phyloP scores from a whole-genome alignment of 2,329 filamentous ascomycete genomes.

The Pyricularia sp. region DNA sequence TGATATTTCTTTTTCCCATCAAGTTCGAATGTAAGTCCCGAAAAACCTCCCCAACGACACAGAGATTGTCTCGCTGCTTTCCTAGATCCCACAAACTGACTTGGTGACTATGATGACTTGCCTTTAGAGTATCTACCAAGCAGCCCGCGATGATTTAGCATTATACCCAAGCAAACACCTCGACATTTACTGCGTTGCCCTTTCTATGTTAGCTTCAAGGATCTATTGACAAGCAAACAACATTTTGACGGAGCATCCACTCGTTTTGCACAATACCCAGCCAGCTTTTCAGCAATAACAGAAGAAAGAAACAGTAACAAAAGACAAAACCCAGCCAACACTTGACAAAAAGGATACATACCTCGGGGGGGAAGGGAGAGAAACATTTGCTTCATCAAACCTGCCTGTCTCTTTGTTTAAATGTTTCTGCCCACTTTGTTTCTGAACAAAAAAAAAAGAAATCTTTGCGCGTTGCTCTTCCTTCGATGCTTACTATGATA shows the following conservation, averaged over 20 bases:
- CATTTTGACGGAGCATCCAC: not conserved
- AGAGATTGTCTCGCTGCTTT: not conserved
- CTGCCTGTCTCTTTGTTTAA: not conserved
- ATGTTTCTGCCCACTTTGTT: not conserved
- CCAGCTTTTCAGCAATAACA: not conserved
- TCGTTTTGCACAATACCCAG: not conserved
- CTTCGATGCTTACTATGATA: slow-evolving; percentile 1
- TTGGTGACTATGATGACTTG: not conserved
- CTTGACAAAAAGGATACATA: not conserved
- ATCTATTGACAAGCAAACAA: not conserved
- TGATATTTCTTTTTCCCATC: not conserved
- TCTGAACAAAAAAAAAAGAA: slow-evolving; percentile 5
- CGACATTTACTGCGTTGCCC: not conserved
- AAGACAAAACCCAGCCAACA: not conserved
- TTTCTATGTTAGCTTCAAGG: not conserved
- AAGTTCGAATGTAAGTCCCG: not conserved
- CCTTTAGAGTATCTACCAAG: not conserved
- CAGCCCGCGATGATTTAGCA: not conserved
- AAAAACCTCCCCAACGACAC: too few species aligned
- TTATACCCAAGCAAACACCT: not conserved
- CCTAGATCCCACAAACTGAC: not conserved
- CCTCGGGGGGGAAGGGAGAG: not conserved
- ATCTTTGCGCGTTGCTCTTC: slow-evolving; percentile 7
- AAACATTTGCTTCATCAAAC: not conserved
- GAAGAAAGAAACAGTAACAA: not conserved